phyloP scores from a whole-genome alignment of 257 asterid genomes.

The Gentiana macrophylla region DNA sequence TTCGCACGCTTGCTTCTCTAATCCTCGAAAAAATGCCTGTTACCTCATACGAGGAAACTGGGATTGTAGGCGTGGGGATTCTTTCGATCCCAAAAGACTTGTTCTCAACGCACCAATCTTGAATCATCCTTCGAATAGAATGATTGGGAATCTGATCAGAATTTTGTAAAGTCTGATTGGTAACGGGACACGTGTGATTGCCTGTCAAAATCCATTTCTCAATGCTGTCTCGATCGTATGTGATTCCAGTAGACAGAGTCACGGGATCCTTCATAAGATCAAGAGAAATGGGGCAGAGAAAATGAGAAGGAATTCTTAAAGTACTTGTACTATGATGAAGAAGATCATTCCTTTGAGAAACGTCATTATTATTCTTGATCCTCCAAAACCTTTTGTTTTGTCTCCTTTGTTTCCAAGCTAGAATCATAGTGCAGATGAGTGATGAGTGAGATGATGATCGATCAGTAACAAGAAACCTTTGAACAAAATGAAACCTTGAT shows the following conservation, averaged over 20 bases:
- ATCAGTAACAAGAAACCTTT: too few relatives aligned
- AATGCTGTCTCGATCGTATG: constrained; percentile 46
- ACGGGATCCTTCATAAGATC: constrained; percentile 54
- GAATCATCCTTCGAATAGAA: constrained; percentile 63
- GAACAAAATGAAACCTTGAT: too few relatives aligned
- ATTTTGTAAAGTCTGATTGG: constrained; percentile 28
- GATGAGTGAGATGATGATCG: too few relatives aligned
- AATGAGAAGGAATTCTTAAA: constrained; percentile 10
- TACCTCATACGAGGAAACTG: constrained; percentile 34
- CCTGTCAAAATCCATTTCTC: constrained; percentile 49
- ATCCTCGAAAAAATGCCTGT: constrained; percentile 28
- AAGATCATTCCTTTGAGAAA: neutral
- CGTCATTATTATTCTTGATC: constrained; percentile 1
- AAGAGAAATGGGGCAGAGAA: constrained; percentile 12
- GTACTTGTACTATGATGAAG: neutral
- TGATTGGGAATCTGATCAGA: constrained; percentile 63
- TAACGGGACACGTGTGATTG: constrained; percentile 37
- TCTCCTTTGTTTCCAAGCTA: constrained; percentile 13
- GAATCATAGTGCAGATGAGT: constrained; percentile 7
- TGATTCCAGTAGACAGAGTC: constrained; percentile 45
- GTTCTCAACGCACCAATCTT: constrained; percentile 83
- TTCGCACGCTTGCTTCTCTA: constrained; percentile 14
- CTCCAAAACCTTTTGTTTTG: neutral
- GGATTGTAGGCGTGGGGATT: constrained; percentile 80
- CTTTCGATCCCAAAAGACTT: constrained; percentile 61